Conservation (phyloP, 2,329 filamentous ascomycete genomes). For the Zasmidium cellare region DNA sequence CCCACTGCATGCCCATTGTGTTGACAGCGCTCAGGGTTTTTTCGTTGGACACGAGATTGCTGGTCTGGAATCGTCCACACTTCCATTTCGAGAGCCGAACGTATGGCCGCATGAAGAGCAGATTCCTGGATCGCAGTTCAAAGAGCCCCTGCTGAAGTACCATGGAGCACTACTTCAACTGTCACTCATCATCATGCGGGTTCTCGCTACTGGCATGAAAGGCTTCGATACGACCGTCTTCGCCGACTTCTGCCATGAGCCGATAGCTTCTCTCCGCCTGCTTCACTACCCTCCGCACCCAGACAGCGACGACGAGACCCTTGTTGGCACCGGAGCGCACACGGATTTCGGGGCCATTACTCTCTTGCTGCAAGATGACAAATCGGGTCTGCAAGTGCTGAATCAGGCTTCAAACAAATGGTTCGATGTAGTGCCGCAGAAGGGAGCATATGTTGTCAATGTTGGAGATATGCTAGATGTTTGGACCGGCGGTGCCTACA, state of each 20-base stretch:
- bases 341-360: slow-evolving; percentile 12
- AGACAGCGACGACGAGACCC: slow-evolving; percentile 36
- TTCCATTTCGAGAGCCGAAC: slow-evolving; percentile 29
- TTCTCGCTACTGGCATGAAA: neutral
- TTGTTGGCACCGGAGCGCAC: slow-evolving; percentile 40
- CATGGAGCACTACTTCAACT: slow-evolving; percentile 5
- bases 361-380: slow-evolving; percentile 40
- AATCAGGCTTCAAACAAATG: slow-evolving; percentile 31
- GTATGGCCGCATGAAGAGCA: slow-evolving; percentile 39
- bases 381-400: slow-evolving; percentile 40
- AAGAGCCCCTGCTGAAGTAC: slow-evolving; percentile 12
- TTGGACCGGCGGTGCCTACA: slow-evolving; percentile 2
- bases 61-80: neutral
- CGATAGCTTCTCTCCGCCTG: slow-evolving; percentile 44
- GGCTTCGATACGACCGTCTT: slow-evolving; percentile 31
- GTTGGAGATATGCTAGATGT: slow-evolving; percentile 6
- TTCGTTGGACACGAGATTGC: slow-evolving; percentile 43
- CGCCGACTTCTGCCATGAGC: slow-evolving; percentile 36
- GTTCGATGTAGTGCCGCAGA: slow-evolving; percentile 33
- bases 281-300: slow-evolving; percentile 24
- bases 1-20: neutral
- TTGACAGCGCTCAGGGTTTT: slow-evolving; percentile 24
- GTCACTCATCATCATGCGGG: neutral
- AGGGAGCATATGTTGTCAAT: slow-evolving; percentile 28
- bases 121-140: slow-evolving; percentile 33